A percentile compares a stretch with the other conserved stretches of the same genome.
Conservation (phyloP, 108 stramenopile species). For the Pseudonitzschia pungens region DNA sequence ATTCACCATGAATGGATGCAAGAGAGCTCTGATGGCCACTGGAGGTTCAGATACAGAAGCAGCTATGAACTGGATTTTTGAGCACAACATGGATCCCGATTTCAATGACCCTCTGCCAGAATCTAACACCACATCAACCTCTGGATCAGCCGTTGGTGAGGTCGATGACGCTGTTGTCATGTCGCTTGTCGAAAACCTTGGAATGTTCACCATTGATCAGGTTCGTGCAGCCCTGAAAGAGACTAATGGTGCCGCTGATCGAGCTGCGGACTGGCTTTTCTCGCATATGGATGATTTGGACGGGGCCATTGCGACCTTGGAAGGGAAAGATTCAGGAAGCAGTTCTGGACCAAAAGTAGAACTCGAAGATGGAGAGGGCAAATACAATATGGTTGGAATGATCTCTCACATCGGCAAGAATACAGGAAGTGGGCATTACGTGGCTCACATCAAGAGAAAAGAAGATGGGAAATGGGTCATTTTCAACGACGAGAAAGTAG, state of each 20-base stretch:
- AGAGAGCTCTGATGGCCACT: constrained; percentile 87
- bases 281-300: constrained; percentile 94
- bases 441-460: constrained; percentile 87
- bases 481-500: constrained; percentile 98
- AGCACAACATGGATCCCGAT: constrained; percentile 94
- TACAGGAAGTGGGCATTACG: constrained; percentile 97
- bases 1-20: constrained; percentile 93
- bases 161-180: constrained; percentile 74
- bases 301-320: constrained; percentile 78
- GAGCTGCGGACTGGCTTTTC: constrained; percentile 98
- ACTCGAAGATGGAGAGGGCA: constrained; percentile 84
- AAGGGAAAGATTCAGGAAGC: constrained; percentile 16
- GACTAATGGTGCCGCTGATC: constrained; percentile 81
- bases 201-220: constrained; percentile 91
- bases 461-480: constrained; percentile 88
- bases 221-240: constrained; percentile 87
- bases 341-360: constrained; percentile 34
- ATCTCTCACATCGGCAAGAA: constrained; percentile 98
- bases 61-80: constrained; percentile 98
- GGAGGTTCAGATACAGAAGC: constrained; percentile 88
- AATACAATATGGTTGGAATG: constrained; percentile 90
- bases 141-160: constrained; percentile 16
- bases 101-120: constrained; percentile 94
- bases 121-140: constrained; percentile 30
- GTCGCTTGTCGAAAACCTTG: constrained; percentile 83